Percentiles rank a stretch among this genome's conserved stretches.
Evolutionary conservation across 2,329 filamentous ascomycete genomes (phyloP).

Genomic region (Paecilomyces niveus): DNA sequence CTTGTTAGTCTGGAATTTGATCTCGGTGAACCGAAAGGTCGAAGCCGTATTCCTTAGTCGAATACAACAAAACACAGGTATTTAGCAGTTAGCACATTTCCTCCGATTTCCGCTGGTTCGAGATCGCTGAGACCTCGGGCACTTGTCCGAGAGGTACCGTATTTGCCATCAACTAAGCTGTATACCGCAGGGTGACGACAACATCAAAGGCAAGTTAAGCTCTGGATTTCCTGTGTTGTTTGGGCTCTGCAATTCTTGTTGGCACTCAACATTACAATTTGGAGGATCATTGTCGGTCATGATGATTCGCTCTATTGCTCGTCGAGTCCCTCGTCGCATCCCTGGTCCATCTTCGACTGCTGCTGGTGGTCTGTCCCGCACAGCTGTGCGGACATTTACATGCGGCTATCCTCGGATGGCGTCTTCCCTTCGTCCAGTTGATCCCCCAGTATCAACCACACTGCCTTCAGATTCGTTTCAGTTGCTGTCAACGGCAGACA

Average conservation of each 20-base stretch:
- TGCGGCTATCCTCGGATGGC: conserved; percentile 46
- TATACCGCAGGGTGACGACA: not conserved
- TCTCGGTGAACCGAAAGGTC: not conserved
- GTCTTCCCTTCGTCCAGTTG: conserved; percentile 45
- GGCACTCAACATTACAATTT: not conserved
- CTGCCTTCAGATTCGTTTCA: conserved; percentile 75
- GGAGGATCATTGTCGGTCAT: not conserved
- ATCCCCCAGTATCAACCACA: conserved; percentile 54
- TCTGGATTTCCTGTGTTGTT: not conserved
- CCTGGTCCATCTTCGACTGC: conserved; percentile 11
- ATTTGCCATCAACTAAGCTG: not conserved
- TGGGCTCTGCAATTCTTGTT: not conserved
- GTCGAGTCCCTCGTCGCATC: conserved; percentile 29
- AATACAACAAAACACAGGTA: not conserved
- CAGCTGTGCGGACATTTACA: conserved; percentile 26
- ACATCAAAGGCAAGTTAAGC: not conserved
- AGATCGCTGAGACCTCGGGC: not conserved
- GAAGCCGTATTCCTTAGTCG: not conserved
- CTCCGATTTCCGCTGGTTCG: not conserved
- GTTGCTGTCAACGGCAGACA: conserved; percentile 68
- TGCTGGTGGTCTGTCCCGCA: conserved; percentile 15
- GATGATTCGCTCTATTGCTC: conserved; percentile 31
- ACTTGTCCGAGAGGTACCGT: not conserved
- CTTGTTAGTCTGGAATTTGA: not conserved
- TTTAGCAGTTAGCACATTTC: not conserved